Evolutionary conservation across 2,329 filamentous ascomycete species (phyloP).

Genomic region (Penicillium sp.): DNA sequence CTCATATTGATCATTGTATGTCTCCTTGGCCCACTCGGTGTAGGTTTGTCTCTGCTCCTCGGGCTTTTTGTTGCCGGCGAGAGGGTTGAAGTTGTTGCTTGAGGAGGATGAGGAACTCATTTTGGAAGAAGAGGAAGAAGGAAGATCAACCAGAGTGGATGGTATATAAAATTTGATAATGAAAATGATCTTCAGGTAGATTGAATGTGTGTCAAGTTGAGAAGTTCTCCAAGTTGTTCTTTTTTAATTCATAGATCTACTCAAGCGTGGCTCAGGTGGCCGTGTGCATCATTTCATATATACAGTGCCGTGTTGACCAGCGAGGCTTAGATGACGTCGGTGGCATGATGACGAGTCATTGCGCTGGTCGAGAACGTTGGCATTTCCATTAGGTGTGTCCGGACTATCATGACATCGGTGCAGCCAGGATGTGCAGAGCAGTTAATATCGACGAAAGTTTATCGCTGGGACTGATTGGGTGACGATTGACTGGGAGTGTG

Average conservation of each 20-base stretch:
- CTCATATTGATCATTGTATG: conserved; percentile 50
- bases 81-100: not conserved
- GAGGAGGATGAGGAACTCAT: not conserved
- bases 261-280: not conserved
- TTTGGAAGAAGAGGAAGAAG: not conserved
- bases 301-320: not conserved
- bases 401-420: too few species aligned
- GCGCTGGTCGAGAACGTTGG: not conserved
- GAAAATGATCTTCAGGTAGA: too few species aligned
- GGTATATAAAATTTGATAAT: not conserved
- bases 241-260: not conserved
- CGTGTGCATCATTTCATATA: not conserved
- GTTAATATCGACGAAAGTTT: too few species aligned
- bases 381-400: too few species aligned
- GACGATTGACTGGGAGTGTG: too few species aligned
- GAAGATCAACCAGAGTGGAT: too few species aligned
- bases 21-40: conserved; percentile 39
- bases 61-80: not conserved
- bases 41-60: conserved; percentile 21
- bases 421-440: too few species aligned
- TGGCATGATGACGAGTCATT: not conserved
- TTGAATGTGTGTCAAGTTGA: too few species aligned
- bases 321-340: not conserved
- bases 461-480: too few species aligned
- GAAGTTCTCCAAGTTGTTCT: too few species aligned